A percentile compares a stretch with the other conserved stretches of the same genome.
Evolutionary conservation across 345 rosid species (phyloP).

Genomic region (Populus simonii): DNA sequence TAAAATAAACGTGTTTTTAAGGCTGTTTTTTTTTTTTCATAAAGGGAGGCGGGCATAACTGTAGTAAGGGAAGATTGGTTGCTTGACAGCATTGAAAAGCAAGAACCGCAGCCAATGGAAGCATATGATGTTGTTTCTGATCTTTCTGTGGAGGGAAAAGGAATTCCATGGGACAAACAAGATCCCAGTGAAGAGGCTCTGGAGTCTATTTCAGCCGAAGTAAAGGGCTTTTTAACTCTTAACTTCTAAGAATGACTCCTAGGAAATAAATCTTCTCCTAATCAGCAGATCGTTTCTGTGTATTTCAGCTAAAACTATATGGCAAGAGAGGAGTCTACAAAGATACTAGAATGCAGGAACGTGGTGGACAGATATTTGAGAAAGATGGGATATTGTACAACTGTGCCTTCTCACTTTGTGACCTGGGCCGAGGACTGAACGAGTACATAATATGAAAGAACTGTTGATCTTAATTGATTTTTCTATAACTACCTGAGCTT

Average conservation of each 20-base stretch:
- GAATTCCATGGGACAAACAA: slow-evolving; percentile 70
- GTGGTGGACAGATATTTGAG: slow-evolving; percentile 56
- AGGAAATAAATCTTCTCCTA: not conserved
- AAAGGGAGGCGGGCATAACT: slow-evolving; percentile 51
- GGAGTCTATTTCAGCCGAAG: slow-evolving; percentile 54
- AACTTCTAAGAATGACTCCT: not conserved
- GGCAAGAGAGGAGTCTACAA: slow-evolving; percentile 72
- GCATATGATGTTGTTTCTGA: slow-evolving; percentile 62
- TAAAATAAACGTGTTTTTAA: too few species aligned
- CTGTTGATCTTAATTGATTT: not conserved
- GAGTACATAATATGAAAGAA: slow-evolving; percentile 37
- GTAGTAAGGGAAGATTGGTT: slow-evolving; percentile 75
- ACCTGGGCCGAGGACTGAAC: slow-evolving; percentile 57
- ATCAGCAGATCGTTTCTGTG: not conserved
- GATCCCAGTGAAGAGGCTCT: slow-evolving; percentile 58
- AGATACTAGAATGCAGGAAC: slow-evolving; percentile 52
- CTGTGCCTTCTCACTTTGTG: slow-evolving; percentile 69
- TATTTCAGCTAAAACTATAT: slow-evolving; percentile 58
- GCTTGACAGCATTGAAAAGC: slow-evolving; percentile 63
- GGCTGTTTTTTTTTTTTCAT: not conserved
- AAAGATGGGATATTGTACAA: slow-evolving; percentile 66
- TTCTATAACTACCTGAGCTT: not conserved
- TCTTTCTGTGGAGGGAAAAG: slow-evolving; percentile 57
- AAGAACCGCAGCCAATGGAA: slow-evolving; percentile 59
- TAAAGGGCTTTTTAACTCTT: not conserved